Conservation (phyloP, 495 filamentous ascomycete genomes). For the Aspergillus ellipticus region DNA sequence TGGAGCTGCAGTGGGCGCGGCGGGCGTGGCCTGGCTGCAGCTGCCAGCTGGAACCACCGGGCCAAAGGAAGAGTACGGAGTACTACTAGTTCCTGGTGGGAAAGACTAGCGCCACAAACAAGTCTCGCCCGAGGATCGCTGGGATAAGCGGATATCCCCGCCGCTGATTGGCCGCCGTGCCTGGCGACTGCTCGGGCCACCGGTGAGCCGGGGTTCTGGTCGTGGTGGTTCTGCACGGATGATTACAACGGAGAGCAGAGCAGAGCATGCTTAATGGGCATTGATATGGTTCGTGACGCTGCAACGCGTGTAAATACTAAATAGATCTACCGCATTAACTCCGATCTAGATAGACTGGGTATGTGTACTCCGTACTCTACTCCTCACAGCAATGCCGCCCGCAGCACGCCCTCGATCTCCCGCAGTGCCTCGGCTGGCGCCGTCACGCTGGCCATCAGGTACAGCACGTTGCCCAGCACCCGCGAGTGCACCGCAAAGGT, state of each 20-base stretch:
- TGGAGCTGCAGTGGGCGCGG: too few species aligned
- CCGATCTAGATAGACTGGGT: too few species aligned
- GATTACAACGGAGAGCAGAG: neutral
- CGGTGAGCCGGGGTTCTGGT: neutral
- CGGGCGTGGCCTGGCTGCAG: too few species aligned
- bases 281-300: too few species aligned
- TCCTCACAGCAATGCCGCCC: slow-evolving; percentile 24
- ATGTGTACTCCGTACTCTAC: neutral
- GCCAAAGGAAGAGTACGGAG: too few species aligned
- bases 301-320: too few species aligned
- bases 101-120: too few species aligned
- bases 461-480: slow-evolving; percentile 71
- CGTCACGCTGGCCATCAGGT: slow-evolving; percentile 70
- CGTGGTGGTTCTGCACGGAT: neutral
- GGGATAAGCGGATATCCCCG: neutral
- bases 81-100: too few species aligned
- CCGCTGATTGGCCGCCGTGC: neutral
- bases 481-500: slow-evolving; percentile 65
- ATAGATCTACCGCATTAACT: too few species aligned
- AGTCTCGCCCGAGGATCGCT: too few species aligned
- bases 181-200: neutral
- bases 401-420: slow-evolving; percentile 44
- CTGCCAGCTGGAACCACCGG: too few species aligned
- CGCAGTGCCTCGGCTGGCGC: slow-evolving; percentile 46
- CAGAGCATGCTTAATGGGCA: neutral